Evolutionary conservation across 2,329 filamentous ascomycete genomes (phyloP), one percentile per base, ranked within the genome.

Genomic region (Botrytis elliptica): DNA sequence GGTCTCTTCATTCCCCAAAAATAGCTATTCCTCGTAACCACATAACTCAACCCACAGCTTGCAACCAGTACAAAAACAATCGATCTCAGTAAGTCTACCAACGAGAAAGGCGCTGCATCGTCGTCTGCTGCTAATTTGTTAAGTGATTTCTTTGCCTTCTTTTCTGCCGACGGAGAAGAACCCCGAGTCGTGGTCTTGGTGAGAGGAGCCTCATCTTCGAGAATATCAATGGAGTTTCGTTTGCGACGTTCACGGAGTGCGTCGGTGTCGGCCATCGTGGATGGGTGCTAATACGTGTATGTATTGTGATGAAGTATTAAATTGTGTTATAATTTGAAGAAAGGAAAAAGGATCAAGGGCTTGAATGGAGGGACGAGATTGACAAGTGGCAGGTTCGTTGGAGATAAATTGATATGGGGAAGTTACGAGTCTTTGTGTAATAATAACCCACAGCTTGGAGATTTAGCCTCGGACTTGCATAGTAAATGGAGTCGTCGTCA

Each of bases 11-110:
- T 57, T 12, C 77, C 77, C 79, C 79, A 81, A 20, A 77, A 55
- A 29, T 78, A 77, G 60, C 75, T 78, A n/a, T 81, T 76, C 46
- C 77, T 70, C 18, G 80, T 81, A 14, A 81, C 74, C 68, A 81
- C 79, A 75, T 81, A 81, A 40, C 75, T 77, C 9, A 80, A 49
- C 9, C 78, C 76, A 49, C 76, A 74, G 33, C 75, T 76, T 2
- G 75, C 75, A 9, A 81, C 69, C 0, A 79, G 8, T 1, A 81
- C 7, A 42, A 81, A 79, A 22, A 77, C 78, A n/a, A 81, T 57
- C 0, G 77, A 74, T 38, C 80, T 77, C 7, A 77, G 64, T 10
- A 79, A 71, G 55, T 81, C 80, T 14, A 80, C 69, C 6, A 77
- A n/a, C 4, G 77, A 76, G 72, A 80, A 75, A 14, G 70, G 62